Base-by-base conservation (phyloP, 768 basidiomycete genomes). In the Tremella mesenterica region DNA sequence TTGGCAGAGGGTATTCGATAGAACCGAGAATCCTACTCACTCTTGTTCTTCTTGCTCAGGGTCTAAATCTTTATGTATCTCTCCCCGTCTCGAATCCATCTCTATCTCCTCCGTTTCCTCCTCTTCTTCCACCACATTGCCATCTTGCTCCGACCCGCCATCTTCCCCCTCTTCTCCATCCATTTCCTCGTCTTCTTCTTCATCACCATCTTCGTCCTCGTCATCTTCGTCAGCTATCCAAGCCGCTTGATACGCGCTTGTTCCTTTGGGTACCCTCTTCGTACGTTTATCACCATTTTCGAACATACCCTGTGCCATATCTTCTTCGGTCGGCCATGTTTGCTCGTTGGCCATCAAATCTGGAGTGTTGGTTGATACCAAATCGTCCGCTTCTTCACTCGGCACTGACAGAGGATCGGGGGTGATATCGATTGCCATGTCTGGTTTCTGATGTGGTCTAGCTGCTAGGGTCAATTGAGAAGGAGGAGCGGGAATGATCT, bases 291-390 rank as follows among this genome's bases (percentile, higher is more conserved):
- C 88, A 0, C 85, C 86, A n/a, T 50, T 47, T 0, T 51, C 54
- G 27, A 44, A 50, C 2, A 86, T 83, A 14, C 86, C 67, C 3
- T 76, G 70, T n/a, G 71, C 64, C 84, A 96, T 88, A 71, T 96
- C 93, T 66, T 96, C 93, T 70, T 96, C 90, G 0, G 90, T 93
- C 0, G 93, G 93, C 92, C 93, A 96, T 0, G 93, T 99, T 72
- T 99, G 93, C 65, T 99, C 93, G 69, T 93, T 95, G 30, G 79
- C 82, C 73, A 95, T 79, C 52, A 88, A 84, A 64, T 96, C 91
- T 3, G 85, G 87, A 21, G 86, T 83, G 70, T 93, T 91, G 46
- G 80, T 84, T 1, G 89, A 90, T 12, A 87, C 80, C 45, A 96
- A 75, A 5, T 90, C 90, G 71, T 96, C 92, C 0, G 85, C 86